These are phyloP conservation scores for Salix udensis DNA, from an alignment of 345 rosid species.

Conservation along the genomic window DNA sequence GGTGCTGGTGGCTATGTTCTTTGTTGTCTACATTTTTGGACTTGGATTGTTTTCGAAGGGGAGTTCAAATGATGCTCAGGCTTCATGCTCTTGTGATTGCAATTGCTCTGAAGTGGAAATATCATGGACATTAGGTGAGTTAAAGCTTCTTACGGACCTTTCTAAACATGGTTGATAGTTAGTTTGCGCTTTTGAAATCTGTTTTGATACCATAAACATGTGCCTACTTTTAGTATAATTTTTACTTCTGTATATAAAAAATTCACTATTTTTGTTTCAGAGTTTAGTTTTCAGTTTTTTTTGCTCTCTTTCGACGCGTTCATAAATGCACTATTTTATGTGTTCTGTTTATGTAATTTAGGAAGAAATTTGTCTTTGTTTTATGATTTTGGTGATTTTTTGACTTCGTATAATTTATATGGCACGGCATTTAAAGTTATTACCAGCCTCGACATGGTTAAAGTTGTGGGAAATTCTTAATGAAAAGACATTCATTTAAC, in stretches of 20 bases:
- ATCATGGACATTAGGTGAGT: constrained; percentile 29
- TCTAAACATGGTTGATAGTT: not conserved
- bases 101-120: constrained; percentile 30
- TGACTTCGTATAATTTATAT: too few species aligned
- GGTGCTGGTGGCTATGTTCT: constrained; percentile 24
- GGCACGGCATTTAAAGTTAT: not conserved
- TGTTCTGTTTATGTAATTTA: not conserved
- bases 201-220: not conserved
- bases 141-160: not conserved
- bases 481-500: too few species aligned
- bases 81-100: constrained; percentile 37
- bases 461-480: not conserved
- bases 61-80: constrained; percentile 14
- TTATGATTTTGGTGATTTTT: not conserved
- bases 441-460: not conserved
- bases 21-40: constrained; percentile 23
- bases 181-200: constrained; percentile 3
- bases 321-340: not conserved
- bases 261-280: not conserved
- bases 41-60: constrained; percentile 15
- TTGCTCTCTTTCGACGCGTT: not conserved
- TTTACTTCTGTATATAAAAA: not conserved
- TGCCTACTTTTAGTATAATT: not conserved
- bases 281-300: not conserved
- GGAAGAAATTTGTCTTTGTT: not conserved